These are phyloP conservation scores for Dillenia suffruticosa DNA, from an alignment of 164 flowering plant genomes.

Conservation along the genomic window DNA sequence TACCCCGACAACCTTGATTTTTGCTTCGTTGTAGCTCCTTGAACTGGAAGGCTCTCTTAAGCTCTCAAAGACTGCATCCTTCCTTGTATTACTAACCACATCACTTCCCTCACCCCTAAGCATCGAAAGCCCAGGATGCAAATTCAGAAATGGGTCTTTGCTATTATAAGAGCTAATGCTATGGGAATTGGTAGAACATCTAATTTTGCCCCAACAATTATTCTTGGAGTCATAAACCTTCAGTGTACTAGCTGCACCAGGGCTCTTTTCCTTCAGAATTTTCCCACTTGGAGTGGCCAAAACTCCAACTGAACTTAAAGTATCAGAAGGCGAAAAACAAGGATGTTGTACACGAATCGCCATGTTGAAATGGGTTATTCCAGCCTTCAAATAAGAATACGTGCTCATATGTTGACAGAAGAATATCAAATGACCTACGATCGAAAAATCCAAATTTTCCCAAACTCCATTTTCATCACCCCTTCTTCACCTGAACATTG, in stretches of 20 bases:
- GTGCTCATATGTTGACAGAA: not conserved
- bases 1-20: too few species aligned
- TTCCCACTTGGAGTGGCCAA: slow-evolving; percentile 49
- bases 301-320: slow-evolving; percentile 35
- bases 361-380: slow-evolving; percentile 28
- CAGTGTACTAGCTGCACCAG: slow-evolving; percentile 17
- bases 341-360: slow-evolving; percentile 31
- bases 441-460: not conserved
- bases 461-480: slow-evolving; percentile 5
- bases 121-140: slow-evolving; percentile 21
- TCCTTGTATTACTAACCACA: not conserved
- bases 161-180: not conserved
- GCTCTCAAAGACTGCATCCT: not conserved
- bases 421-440: not conserved
- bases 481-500: slow-evolving; percentile 3
- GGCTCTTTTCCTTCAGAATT: slow-evolving; percentile 20
- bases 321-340: slow-evolving; percentile 37
- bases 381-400: not conserved
- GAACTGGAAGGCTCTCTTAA: not conserved
- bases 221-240: slow-evolving; percentile 39
- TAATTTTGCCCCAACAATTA: slow-evolving; percentile 13
- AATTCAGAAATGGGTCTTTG: slow-evolving; percentile 36
- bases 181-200: not conserved
- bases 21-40: not conserved
- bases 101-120: slow-evolving; percentile 1